These are phyloP conservation scores for Basipetospora sp. DNA, from an alignment of 2,329 filamentous ascomycete genomes.

Conservation along the genomic window DNA sequence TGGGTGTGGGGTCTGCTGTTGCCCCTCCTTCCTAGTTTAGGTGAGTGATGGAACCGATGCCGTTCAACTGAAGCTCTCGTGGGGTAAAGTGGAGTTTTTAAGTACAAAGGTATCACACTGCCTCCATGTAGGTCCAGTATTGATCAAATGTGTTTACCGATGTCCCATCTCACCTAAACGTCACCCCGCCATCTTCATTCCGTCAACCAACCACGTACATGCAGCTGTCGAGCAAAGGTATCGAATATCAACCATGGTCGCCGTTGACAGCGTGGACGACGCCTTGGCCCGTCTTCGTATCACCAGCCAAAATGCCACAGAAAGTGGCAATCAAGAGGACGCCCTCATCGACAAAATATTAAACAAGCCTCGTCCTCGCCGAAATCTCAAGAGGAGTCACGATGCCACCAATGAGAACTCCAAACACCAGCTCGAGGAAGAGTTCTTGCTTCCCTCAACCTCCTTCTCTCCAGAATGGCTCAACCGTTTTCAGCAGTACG, in stretches of 20 bases:
- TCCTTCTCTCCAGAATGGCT: slow-evolving; percentile 77
- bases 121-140: too few relatives aligned
- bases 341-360: slow-evolving; percentile 42
- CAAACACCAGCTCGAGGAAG: slow-evolving; percentile 56
- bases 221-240: too few relatives aligned
- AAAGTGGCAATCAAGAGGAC: background rate
- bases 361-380: slow-evolving; percentile 26
- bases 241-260: background rate
- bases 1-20: too few relatives aligned
- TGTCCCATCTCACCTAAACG: too few relatives aligned
- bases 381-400: slow-evolving; percentile 12
- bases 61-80: too few relatives aligned
- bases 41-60: too few relatives aligned
- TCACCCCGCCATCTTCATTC: too few relatives aligned
- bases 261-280: background rate
- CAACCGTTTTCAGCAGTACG: slow-evolving; percentile 66
- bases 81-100: too few relatives aligned
- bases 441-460: slow-evolving; percentile 65
- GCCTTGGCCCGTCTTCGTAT: background rate
- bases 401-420: slow-evolving; percentile 39
- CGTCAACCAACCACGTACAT: too few relatives aligned
- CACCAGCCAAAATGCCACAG: background rate
- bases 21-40: too few relatives aligned
- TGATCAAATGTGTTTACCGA: too few relatives aligned
- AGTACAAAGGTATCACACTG: too few relatives aligned